Evolutionary conservation across 1,139 yeast genomes (phyloP).

Genomic region (Casaregolazyma suthepensis): DNA sequence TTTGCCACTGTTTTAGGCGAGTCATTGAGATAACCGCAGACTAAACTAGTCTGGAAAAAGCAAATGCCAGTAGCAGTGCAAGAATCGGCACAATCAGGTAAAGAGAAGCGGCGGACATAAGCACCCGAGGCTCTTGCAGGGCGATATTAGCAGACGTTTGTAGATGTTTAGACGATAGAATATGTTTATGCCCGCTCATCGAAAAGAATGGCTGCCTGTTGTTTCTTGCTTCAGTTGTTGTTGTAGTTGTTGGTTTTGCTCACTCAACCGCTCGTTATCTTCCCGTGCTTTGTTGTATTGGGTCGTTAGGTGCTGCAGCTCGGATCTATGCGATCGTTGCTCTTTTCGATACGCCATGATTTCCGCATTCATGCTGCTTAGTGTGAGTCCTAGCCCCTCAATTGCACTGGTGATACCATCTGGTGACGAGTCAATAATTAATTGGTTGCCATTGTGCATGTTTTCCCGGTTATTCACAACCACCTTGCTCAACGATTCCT

Average conservation of each 20-base stretch:
- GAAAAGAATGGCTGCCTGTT: slow-evolving; percentile 2
- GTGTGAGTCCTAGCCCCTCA: background rate
- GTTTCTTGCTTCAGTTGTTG: background rate
- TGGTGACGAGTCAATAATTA: background rate
- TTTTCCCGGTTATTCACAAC: slow-evolving; percentile 5
- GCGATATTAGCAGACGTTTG: background rate
- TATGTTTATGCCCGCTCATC: slow-evolving; percentile 3
- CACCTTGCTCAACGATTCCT: slow-evolving; percentile 2
- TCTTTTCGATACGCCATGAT: slow-evolving; percentile 19
- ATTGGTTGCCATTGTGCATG: background rate
- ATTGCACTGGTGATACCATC: background rate
- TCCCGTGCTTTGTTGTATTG: slow-evolving; percentile 21
- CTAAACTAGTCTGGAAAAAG: background rate
- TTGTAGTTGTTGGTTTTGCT: slow-evolving; percentile 1
- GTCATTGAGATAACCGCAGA: background rate
- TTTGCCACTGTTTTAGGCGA: background rate
- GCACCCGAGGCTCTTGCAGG: background rate
- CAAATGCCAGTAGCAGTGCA: slow-evolving; percentile 1
- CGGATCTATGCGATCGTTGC: slow-evolving; percentile 20
- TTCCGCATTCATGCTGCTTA: slow-evolving; percentile 15
- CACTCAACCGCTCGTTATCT: slow-evolving; percentile 15
- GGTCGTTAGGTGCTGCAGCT: slow-evolving; percentile 22
- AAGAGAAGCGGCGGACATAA: slow-evolving; percentile 1
- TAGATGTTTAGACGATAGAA: too few relatives aligned
- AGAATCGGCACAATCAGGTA: slow-evolving; percentile 1